phyloP scores from a whole-genome alignment of 139 green algal species.

The Eudorina sp. region DNA sequence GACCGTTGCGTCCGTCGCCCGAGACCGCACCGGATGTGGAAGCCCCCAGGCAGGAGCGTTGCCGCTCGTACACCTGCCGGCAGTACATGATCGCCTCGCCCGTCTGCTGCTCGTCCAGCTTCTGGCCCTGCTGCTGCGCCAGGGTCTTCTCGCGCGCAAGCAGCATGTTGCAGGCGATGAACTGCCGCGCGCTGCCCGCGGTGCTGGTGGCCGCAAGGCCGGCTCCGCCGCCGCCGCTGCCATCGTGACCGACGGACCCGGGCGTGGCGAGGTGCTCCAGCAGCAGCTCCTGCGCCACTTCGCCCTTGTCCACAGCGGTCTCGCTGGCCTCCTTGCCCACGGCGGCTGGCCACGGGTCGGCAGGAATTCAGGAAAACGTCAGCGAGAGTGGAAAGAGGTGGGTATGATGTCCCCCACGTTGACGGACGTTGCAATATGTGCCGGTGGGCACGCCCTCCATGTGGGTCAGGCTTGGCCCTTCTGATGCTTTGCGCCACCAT shows the following conservation, averaged over 20 bases:
- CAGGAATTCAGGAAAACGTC: background rate
- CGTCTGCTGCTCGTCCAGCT: background rate
- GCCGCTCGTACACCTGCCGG: slow-evolving; percentile 35
- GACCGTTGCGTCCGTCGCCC: too few species aligned
- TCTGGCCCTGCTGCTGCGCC: background rate
- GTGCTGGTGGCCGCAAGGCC: background rate
- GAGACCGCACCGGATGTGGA: slow-evolving; percentile 23
- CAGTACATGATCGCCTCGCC: background rate
- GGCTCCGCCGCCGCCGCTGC: background rate
- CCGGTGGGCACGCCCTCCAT: too few species aligned
- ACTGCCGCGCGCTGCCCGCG: slow-evolving; percentile 6
- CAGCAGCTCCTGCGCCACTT: slow-evolving; percentile 66
- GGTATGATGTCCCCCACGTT: too few species aligned
- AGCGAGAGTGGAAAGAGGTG: too few species aligned
- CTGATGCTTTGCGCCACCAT: too few species aligned
- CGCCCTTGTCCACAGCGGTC: background rate
- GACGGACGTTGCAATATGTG: too few species aligned
- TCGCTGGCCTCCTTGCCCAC: background rate
- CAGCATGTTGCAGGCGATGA: slow-evolving; percentile 25
- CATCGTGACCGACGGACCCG: background rate
- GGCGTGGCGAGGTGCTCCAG: slow-evolving; percentile 58
- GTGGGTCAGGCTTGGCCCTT: too few species aligned
- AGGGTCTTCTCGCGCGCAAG: background rate
- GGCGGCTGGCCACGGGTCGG: background rate
- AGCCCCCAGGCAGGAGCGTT: slow-evolving; percentile 26